Base-by-base conservation (phyloP, 345 rosid species). In the Fremontodendron californicum region DNA sequence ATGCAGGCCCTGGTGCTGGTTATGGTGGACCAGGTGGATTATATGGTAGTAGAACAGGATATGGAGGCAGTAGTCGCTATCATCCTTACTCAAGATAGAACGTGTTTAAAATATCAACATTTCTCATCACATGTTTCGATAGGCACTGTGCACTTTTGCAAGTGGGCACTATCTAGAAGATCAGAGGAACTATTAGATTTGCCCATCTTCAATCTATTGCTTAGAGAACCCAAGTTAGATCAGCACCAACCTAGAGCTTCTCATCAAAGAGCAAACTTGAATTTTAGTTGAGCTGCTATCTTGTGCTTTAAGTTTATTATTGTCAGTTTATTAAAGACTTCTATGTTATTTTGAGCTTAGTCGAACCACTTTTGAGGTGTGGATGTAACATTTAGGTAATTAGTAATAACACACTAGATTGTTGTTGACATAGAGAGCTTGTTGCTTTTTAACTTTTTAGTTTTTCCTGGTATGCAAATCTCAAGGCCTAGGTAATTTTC, bases 31-130 rank as follows among this genome's bases (percentile, higher is more conserved):
- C 71, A 25, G 84, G 75, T 66, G 75, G 75, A 15, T 15, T 68
- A 4, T 81, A 77, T 74, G 78, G 78, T 74, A 74, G 65, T 68
- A 77, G 78, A 57, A 31, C 78, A 48, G 81, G 84, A 48, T 77
- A 73, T 19, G 66, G 78, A 43, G 73, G 82, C 76, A 52, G 78
- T 77, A 77, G 78, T 61, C 78, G 84, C 12, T 73, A 74, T 27
- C 84, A 77, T 81, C 84, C 81, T 54, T 77, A 81, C 6, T 63
- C 80, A 67, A 81, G 83, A 60, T 81, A 81, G 83, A 77, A 54
- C 19, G 5, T 21, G 78, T 51, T 68, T 80, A 80, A 45, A 54
- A 62, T 77, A 16, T 45, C 70, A 45, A 68, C 29, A 51, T 35
- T 45, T 70, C 33, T 23, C 78, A 65, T 54, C 77, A 48, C 67